Conservation (phyloP, 805 yeast species). For the Isabelozyma gotoi region DNA sequence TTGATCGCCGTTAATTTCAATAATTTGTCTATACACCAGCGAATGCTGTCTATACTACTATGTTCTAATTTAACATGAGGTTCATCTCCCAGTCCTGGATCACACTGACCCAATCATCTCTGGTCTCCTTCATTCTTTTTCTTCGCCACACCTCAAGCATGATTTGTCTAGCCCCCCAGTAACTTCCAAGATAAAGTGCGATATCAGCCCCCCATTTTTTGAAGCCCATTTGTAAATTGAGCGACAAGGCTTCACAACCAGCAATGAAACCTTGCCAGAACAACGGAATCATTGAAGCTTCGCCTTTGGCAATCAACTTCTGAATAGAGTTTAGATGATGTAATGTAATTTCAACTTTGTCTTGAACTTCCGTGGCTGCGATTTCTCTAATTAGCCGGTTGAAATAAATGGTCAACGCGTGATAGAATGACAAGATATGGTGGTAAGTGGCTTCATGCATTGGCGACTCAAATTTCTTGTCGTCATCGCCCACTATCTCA, state of each 20-base stretch:
- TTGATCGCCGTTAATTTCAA: no score
- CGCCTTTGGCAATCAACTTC: slow-evolving; percentile 50
- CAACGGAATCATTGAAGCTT: slow-evolving; percentile 67
- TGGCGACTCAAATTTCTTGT: slow-evolving; percentile 41
- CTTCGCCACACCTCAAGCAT: slow-evolving; percentile 86
- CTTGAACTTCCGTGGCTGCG: slow-evolving; percentile 58
- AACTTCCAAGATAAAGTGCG: slow-evolving; percentile 59
- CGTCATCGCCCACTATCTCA: slow-evolving; percentile 19
- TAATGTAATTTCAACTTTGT: slow-evolving; percentile 59
- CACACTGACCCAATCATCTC: slow-evolving; percentile 77
- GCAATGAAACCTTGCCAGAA: slow-evolving; percentile 91
- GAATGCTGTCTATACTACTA: no score
- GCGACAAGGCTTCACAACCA: slow-evolving; percentile 72
- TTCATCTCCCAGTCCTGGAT: slow-evolving; percentile 84
- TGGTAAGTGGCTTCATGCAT: slow-evolving; percentile 75
- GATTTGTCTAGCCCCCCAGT: slow-evolving; percentile 83
- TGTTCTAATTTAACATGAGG: slow-evolving; percentile 63
- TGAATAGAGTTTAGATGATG: slow-evolving; percentile 65
- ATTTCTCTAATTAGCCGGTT: slow-evolving; percentile 60
- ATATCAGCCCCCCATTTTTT: slow-evolving; percentile 73
- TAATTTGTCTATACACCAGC: no score
- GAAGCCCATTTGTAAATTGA: slow-evolving; percentile 60
- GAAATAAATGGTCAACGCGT: slow-evolving; percentile 69
- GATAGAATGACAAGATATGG: slow-evolving; percentile 77
- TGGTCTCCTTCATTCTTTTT: slow-evolving; percentile 54